phyloP scores from a whole-genome alignment of 192 early-diverging fungal genomes.

The Podila clonocystis region DNA sequence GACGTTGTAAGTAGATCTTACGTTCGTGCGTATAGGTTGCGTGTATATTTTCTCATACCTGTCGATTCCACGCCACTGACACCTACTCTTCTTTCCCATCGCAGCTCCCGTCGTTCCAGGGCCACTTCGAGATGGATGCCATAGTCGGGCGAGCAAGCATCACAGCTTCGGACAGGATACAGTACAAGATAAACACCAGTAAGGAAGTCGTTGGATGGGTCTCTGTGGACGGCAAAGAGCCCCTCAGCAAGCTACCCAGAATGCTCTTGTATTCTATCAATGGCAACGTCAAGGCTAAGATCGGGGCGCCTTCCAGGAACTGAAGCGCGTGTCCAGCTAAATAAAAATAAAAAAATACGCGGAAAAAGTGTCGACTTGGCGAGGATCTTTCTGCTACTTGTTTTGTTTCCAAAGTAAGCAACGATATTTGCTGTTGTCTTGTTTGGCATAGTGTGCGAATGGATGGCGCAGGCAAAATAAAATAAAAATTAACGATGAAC shows the following conservation, averaged over 20 bases:
- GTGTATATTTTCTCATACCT: not conserved
- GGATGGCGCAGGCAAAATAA: no score
- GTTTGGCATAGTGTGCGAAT: no score
- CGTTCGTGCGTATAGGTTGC: no score
- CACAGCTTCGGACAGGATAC: not conserved
- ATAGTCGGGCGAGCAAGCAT: not conserved
- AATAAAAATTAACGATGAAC: no score
- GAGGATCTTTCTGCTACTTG: no score
- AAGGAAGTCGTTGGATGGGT: constrained; percentile 9
- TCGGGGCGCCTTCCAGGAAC: no score
- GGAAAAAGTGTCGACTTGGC: no score
- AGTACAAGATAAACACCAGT: not conserved
- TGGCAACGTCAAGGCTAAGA: constrained; percentile 10
- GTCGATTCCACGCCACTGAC: not conserved
- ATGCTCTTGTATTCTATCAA: constrained; percentile 1
- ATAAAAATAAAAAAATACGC: no score
- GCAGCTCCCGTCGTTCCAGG: not conserved
- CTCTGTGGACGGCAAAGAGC: constrained; percentile 10
- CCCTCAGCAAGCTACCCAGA: not conserved
- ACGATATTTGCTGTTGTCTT: no score
- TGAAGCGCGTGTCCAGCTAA: no score
- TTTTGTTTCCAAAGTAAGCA: no score
- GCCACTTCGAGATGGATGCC: not conserved
- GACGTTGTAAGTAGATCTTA: not conserved
- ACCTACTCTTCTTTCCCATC: not conserved